Evolutionary conservation across 2,329 filamentous ascomycete species (phyloP).

Genomic region (Pseudogymnoascus sp.): DNA sequence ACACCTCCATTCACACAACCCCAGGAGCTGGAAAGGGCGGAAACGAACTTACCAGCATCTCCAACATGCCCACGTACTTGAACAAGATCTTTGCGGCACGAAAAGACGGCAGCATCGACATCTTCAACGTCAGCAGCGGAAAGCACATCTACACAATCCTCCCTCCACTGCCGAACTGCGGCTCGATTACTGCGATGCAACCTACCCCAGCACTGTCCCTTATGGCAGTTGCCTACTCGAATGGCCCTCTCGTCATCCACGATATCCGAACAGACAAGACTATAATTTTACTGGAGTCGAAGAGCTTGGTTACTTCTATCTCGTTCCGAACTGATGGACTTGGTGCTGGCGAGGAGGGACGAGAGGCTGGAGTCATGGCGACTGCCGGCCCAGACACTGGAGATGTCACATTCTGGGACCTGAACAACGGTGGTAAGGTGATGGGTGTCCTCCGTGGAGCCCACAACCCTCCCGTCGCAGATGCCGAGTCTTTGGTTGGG

Average conservation of each 20-base stretch:
- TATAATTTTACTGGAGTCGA: conserved; percentile 58
- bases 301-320: conserved; percentile 66
- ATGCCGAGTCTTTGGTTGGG: conserved; percentile 43
- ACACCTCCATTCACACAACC: conserved; percentile 65
- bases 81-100: conserved; percentile 93
- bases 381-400: conserved; percentile 71
- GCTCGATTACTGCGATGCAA: conserved; percentile 78
- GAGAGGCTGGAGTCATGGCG: conserved; percentile 84
- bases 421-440: conserved; percentile 79
- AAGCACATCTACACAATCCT: conserved; percentile 87
- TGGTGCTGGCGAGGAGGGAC: conserved; percentile 80
- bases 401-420: conserved; percentile 92
- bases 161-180: conserved; percentile 62
- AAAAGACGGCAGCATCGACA: conserved; percentile 81
- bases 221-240: conserved; percentile 78
- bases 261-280: conserved; percentile 72
- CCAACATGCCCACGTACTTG: conserved; percentile 85
- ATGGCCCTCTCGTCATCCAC: conserved; percentile 69
- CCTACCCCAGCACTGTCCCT: conserved; percentile 77
- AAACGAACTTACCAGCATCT: conserved; percentile 66
- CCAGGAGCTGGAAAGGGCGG: conserved; percentile 47
- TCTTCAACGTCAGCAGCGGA: conserved; percentile 92
- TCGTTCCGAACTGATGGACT: conserved; percentile 83
- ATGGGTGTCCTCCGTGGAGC: conserved; percentile 81
- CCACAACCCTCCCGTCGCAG: conserved; percentile 63